Percentiles rank a stretch among this genome's conserved stretches.
These are phyloP conservation scores for Angomonas deanei DNA, from an alignment of 208 protist species.

Conservation along the genomic window DNA sequence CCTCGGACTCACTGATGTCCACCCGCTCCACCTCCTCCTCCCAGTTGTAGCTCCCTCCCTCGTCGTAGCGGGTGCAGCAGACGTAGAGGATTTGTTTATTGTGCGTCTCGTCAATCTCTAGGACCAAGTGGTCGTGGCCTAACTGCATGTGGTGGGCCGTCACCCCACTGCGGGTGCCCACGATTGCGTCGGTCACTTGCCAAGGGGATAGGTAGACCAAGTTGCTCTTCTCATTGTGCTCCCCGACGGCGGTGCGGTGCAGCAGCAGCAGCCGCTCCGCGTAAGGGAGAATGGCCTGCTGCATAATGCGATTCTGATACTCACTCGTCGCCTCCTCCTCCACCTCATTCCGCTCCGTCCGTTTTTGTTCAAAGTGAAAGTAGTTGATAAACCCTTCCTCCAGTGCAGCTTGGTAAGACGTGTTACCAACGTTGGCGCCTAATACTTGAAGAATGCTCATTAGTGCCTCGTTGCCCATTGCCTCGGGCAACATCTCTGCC, in stretches of 20 bases:
- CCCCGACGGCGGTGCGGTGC: conserved; percentile 51
- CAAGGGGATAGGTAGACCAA: conserved; percentile 43
- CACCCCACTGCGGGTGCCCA: conserved; percentile 62
- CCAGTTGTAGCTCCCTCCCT: conserved; percentile 56
- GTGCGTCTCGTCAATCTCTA: conserved; percentile 75
- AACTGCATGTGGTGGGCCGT: conserved; percentile 61
- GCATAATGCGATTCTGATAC: conserved; percentile 84
- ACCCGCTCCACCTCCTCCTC: conserved; percentile 54
- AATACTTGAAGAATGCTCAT: conserved; percentile 76
- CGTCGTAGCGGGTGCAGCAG: conserved; percentile 25
- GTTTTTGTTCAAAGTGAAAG: conserved; percentile 40
- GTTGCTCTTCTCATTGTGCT: conserved; percentile 6
- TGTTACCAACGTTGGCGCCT: conserved; percentile 61
- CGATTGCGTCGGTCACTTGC: conserved; percentile 69
- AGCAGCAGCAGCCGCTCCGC: conserved; percentile 62
- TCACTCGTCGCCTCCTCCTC: conserved; percentile 68
- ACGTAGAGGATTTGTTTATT: conserved; percentile 84
- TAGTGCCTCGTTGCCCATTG: conserved; percentile 34
- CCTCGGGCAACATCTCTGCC: conserved; percentile 26
- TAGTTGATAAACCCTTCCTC: conserved; percentile 51
- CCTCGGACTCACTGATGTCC: conserved; percentile 66
- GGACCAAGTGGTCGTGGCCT: conserved; percentile 59
- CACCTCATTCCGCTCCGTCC: conserved; percentile 40
- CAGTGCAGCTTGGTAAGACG: conserved; percentile 46
- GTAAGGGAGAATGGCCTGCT: conserved; percentile 68